Conservation (phyloP, 768 basidiomycete genomes). For the Mycena maculata region DNA sequence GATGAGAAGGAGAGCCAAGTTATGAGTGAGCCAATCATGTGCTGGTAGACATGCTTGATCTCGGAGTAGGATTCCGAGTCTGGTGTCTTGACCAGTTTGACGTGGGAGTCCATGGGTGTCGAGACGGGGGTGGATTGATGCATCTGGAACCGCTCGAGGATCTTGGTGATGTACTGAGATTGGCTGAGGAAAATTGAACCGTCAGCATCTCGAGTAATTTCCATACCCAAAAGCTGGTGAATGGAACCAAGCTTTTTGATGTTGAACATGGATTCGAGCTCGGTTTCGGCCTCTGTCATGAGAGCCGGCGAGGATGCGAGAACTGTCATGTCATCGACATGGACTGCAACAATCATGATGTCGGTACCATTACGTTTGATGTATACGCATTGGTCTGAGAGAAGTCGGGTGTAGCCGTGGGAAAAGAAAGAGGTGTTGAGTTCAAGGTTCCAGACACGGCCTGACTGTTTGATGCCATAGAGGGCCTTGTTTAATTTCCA, state of each 20-base stretch:
- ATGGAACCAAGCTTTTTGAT: constrained; percentile 34
- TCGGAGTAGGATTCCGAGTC: constrained; percentile 20
- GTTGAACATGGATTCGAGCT: constrained; percentile 32
- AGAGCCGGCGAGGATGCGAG: constrained; percentile 18
- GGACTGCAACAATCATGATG: constrained; percentile 19
- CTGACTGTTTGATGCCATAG: constrained; percentile 42
- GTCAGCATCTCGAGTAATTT: constrained; percentile 32
- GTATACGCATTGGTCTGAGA: constrained; percentile 34
- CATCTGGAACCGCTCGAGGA: constrained; percentile 32
- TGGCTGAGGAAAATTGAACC: constrained; percentile 37
- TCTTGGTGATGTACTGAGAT: constrained; percentile 27
- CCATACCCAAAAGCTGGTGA: constrained; percentile 38
- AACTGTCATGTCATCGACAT: constrained; percentile 43
- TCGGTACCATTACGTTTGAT: constrained; percentile 21
- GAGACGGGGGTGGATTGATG: not conserved
- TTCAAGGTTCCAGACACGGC: constrained; percentile 43
- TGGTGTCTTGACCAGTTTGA: constrained; percentile 15
- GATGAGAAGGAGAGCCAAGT: not conserved
- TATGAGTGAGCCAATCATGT: constrained; percentile 43
- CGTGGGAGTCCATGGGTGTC: constrained; percentile 13
- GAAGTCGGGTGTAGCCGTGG: constrained; percentile 20
- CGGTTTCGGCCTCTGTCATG: constrained; percentile 11
- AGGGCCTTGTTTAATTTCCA: constrained; percentile 28
- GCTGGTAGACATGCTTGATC: constrained; percentile 36
- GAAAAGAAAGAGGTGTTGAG: constrained; percentile 27